phyloP scores from a whole-genome alignment of 345 rosid genomes.

The Sisymbrium irio region DNA sequence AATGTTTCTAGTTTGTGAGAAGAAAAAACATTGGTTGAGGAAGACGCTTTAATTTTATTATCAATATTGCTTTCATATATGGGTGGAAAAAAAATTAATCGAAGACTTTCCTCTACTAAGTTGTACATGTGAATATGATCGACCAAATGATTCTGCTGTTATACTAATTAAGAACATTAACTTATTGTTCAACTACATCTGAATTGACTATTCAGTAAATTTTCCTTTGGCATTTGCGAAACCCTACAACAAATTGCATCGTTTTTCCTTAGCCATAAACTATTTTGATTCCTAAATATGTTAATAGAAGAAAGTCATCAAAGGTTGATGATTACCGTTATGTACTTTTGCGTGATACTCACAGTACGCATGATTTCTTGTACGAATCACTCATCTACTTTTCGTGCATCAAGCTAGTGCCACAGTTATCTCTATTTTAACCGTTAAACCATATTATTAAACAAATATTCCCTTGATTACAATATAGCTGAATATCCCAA shows the following conservation, averaged over 20 bases:
- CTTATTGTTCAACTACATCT: too few species aligned
- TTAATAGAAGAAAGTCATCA: neutral
- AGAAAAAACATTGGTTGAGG: neutral
- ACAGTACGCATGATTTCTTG: neutral
- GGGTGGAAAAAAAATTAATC: neutral
- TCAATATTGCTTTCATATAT: neutral
- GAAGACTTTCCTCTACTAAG: neutral
- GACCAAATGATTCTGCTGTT: too few species aligned
- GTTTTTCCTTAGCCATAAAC: too few species aligned
- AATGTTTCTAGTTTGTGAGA: slow-evolving; percentile 24
- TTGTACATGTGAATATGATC: too few species aligned
- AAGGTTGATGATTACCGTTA: neutral
- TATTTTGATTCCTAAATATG: neutral
- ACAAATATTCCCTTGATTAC: too few species aligned
- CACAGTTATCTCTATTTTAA: neutral
- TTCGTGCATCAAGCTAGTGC: neutral
- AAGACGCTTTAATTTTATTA: neutral
- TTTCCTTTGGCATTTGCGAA: too few species aligned
- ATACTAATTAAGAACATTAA: too few species aligned
- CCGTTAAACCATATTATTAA: neutral
- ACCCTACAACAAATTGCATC: too few species aligned
- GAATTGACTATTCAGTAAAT: too few species aligned
- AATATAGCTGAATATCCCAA: too few species aligned
- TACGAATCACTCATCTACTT: neutral
- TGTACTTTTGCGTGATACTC: neutral